Evolutionary conservation across 768 basidiomycete genomes (phyloP), one percentile per base, ranked within the genome.

Genomic region (Favolaschia claudopus): DNA sequence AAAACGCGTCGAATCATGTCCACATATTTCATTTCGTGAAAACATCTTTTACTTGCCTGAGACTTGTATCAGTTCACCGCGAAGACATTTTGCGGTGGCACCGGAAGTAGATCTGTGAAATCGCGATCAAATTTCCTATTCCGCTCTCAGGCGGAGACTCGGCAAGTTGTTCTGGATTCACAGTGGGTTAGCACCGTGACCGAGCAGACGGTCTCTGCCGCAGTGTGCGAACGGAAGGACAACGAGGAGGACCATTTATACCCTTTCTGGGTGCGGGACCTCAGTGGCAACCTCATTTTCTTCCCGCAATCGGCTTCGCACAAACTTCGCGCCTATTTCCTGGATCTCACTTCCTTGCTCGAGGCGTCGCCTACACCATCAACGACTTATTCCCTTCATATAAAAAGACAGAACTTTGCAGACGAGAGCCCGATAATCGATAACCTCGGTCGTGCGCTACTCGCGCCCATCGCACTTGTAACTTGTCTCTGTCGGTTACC

Each of bases 271-370:
- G 28, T n/a, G 14, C 27, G 37, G 15, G 44, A 55, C 28, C 45
- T 48, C 37, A 34, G 27, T 15, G 8, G 20, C 19, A 7, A 33
- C 12, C 34, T 25, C 55, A 46, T 22, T 20, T 24, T 33, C 57
- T 42, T n/a, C n/a, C n/a, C n/a, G 57, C 57, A 51, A 28, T 47
- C 44, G 17, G 13, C 14, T 25, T 19, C 3, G 50, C 49, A n/a
- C n/a, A n/a, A n/a, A n/a, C n/a, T n/a, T n/a, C n/a, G n/a, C n/a
- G 50, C 58, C 58, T 29, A 47, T 17, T 52, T 59, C 58, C 58
- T 20, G 58, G 58, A 51, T 47, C 58, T 25, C 24, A 59, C n/a
- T 59, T 52, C 20, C 49, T 36, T 36, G n/a, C 46, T n/a, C 29
- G 38, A 44, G 47, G 36, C 2, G 17, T 31, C 31, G 14, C 33